Percentiles rank a stretch among this genome's conserved stretches.
Conservation (phyloP, 2,329 filamentous ascomycete genomes). For the Talaromyces marneffei region DNA sequence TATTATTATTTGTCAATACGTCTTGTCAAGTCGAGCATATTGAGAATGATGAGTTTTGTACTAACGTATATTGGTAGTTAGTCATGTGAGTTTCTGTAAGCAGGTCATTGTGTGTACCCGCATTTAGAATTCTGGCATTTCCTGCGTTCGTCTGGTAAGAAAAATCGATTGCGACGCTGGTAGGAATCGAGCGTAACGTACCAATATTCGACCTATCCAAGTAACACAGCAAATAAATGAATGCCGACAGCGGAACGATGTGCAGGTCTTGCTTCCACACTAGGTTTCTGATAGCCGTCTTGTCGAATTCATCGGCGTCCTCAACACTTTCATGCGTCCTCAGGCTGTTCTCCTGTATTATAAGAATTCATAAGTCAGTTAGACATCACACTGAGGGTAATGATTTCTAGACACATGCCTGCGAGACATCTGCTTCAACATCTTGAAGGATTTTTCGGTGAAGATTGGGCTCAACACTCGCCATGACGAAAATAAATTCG, state of each 20-base stretch:
- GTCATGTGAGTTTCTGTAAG: slow-evolving; percentile 58
- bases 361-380: background rate
- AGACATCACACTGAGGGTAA: background rate
- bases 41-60: background rate
- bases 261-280: slow-evolving; percentile 57
- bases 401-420: background rate
- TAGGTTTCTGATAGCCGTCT: background rate
- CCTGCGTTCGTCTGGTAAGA: slow-evolving; percentile 20
- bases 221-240: slow-evolving; percentile 63
- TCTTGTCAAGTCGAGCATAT: background rate
- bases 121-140: slow-evolving; percentile 62
- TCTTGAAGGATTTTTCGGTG: background rate
- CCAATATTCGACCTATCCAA: slow-evolving; percentile 65
- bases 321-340: background rate
- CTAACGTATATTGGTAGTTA: slow-evolving; percentile 53
- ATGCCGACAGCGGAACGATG: slow-evolving; percentile 58
- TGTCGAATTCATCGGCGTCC: background rate
- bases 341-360: background rate
- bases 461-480: background rate
- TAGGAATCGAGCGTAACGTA: slow-evolving; percentile 14
- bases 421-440: background rate
- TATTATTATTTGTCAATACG: slow-evolving; percentile 16
- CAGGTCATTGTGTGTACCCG: slow-evolving; percentile 55
- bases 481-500: background rate
- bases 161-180: too few relatives aligned